Base-by-base conservation (phyloP, 768 basidiomycete species). In the Suillus occidentalis region DNA sequence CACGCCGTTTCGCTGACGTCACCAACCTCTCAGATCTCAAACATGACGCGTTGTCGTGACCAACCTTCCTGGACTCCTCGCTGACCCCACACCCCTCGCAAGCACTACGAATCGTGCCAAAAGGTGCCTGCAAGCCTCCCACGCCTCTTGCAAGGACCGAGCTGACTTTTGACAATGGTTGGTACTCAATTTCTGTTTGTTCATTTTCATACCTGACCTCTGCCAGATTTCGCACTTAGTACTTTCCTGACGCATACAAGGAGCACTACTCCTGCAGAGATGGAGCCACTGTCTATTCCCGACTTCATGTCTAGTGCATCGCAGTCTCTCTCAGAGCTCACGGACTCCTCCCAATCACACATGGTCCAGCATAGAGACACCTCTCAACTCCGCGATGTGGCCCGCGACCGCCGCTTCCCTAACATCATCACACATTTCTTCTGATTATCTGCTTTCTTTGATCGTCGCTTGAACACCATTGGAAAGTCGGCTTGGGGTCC, bases 241-340 rank as follows among this genome's bases (percentile, higher is more conserved):
- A 93, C 79, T 95, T 92, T 71, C 93, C 93, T 2, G 92, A 95
- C 77, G 94, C 94, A 62, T 95, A 95, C 81, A 90, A 90, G 75
- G 85, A 88, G 66, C 92, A 94, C 73, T 95, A 95, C 74, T 94
- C 93, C 39, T 13, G 45, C 79, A 1, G 72, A 78, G 7, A 73
- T 79, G 67, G 81, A 82, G 60, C 74, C 81, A 37, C 70, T 82
- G 60, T 72, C 80, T 56, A 81, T 84, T 67, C 82, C 84, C n/a
- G 85, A 85, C 63, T 84, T 85, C 65, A 76, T 82, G 59, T 81
- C 82, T 45, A 80, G 81, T 65, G 80, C 84, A 31, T 77, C 82
- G 4, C 81, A 82, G 59, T 78, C 82, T 5, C 69, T 69, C 71
- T 81, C 82, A 3, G 86, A 88, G 55, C 77, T 85, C 74, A 88